Conservation (phyloP, 371 early-diverging fungal species). For the Batkoa obscura region DNA sequence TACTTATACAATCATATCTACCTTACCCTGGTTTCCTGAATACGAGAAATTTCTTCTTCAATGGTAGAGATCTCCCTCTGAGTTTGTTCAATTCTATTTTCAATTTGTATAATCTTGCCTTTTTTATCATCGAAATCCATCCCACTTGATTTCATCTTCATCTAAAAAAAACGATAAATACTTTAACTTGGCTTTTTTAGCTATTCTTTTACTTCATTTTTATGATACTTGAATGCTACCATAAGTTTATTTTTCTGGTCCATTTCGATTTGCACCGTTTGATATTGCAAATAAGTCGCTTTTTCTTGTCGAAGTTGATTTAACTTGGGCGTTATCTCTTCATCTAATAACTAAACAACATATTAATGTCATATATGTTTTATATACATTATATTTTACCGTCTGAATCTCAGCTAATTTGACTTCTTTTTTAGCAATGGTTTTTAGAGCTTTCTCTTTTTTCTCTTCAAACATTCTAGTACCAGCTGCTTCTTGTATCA, state of each 20-base stretch:
- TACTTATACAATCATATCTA: background rate
- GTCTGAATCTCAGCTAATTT: slow-evolving; percentile 82
- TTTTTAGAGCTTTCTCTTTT: slow-evolving; percentile 85
- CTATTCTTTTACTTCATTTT: slow-evolving; percentile 21
- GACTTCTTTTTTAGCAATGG: slow-evolving; percentile 89
- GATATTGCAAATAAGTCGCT: slow-evolving; percentile 73
- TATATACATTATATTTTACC: slow-evolving; percentile 14
- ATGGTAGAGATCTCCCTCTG: slow-evolving; percentile 13
- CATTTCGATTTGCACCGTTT: slow-evolving; percentile 76
- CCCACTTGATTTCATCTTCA: slow-evolving; percentile 19
- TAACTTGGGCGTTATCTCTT: slow-evolving; percentile 86
- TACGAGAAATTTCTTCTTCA: slow-evolving; percentile 7
- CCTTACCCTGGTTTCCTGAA: slow-evolving; percentile 9
- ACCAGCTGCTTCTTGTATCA: slow-evolving; percentile 99
- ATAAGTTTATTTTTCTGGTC: slow-evolving; percentile 58
- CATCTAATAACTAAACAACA: slow-evolving; percentile 39
- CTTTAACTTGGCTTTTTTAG: background rate
- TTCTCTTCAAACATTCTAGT: slow-evolving; percentile 95
- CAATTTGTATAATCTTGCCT: slow-evolving; percentile 14
- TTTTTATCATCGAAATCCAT: slow-evolving; percentile 17
- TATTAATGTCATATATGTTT: background rate
- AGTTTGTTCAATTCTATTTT: slow-evolving; percentile 21
- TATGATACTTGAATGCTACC: slow-evolving; percentile 63
- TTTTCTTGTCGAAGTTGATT: slow-evolving; percentile 80
- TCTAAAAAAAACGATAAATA: slow-evolving; percentile 5